A percentile compares a stretch with the other conserved stretches of the same genome.
These are phyloP conservation scores for Magnusiomyces tetraspermus DNA, from an alignment of 1,139 yeast species.

Conservation along the genomic window DNA sequence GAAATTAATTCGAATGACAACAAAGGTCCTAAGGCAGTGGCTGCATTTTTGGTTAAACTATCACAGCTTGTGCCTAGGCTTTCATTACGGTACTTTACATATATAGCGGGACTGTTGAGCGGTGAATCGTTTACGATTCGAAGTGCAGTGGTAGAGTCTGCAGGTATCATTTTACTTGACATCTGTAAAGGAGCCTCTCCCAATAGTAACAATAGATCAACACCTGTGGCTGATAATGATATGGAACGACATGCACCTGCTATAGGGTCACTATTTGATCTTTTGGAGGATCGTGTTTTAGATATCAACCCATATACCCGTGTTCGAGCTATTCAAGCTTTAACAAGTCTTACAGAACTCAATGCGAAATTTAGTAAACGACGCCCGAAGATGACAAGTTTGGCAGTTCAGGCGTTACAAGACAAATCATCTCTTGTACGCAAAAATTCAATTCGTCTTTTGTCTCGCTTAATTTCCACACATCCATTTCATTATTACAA, in stretches of 20 bases:
- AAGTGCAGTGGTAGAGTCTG: constrained; percentile 81
- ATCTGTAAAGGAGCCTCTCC: constrained; percentile 29
- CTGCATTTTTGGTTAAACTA: constrained; percentile 60
- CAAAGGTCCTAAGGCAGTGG: constrained; percentile 77
- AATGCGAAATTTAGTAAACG: constrained; percentile 55
- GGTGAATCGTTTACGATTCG: constrained; percentile 72
- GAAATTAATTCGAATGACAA: constrained; percentile 73
- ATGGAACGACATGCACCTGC: constrained; percentile 44
- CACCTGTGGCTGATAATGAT: constrained; percentile 32
- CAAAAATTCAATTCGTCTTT: constrained; percentile 66
- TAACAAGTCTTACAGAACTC: constrained; percentile 55
- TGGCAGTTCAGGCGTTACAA: constrained; percentile 68
- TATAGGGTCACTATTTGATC: constrained; percentile 54
- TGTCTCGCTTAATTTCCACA: constrained; percentile 59
- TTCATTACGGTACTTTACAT: constrained; percentile 66
- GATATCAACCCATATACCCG: constrained; percentile 86
- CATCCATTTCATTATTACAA: constrained; percentile 67
- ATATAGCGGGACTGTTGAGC: constrained; percentile 65
- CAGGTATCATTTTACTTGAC: constrained; percentile 66
- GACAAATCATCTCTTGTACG: constrained; percentile 83
- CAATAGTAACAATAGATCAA: background rate
- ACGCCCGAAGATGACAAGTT: constrained; percentile 46
- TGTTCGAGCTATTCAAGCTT: constrained; percentile 72
- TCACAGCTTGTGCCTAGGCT: constrained; percentile 68
- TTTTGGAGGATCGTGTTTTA: constrained; percentile 65